Percentiles rank a stretch among this genome's conserved stretches.
These are phyloP conservation scores for Sechiopsis laciniata DNA, from an alignment of 306 rosid genomes.

Conservation along the genomic window DNA sequence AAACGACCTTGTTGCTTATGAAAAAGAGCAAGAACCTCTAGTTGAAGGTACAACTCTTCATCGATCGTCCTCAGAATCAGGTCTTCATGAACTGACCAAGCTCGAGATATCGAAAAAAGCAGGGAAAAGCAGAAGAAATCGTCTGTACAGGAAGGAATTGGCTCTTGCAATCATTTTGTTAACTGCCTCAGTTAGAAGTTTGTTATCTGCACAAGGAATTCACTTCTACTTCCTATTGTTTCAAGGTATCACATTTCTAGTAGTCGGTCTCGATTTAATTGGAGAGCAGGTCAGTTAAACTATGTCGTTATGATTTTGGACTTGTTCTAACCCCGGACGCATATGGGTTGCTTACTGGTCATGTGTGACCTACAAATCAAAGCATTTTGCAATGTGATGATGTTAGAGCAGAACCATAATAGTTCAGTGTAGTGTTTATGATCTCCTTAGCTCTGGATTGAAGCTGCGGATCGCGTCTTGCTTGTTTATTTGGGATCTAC, in stretches of 20 bases:
- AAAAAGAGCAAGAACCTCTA: slow-evolving; percentile 64
- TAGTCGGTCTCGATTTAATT: slow-evolving; percentile 91
- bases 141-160: slow-evolving; percentile 82
- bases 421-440: no score
- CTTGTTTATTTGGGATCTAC: slow-evolving; percentile 4
- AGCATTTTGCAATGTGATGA: no score
- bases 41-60: slow-evolving; percentile 43
- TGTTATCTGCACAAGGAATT: slow-evolving; percentile 94
- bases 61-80: slow-evolving; percentile 81
- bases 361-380: background rate
- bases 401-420: no score
- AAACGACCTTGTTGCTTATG: slow-evolving; percentile 65
- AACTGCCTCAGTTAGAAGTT: slow-evolving; percentile 79
- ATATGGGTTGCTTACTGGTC: slow-evolving; percentile 11
- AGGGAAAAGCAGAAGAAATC: slow-evolving; percentile 60
- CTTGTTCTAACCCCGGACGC: slow-evolving; percentile 19
- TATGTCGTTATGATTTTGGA: slow-evolving; percentile 20
- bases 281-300: slow-evolving; percentile 89
- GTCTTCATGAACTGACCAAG: slow-evolving; percentile 67
- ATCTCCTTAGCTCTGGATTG: background rate
- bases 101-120: slow-evolving; percentile 58
- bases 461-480: background rate
- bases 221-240: slow-evolving; percentile 94
- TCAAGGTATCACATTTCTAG: slow-evolving; percentile 90
- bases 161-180: slow-evolving; percentile 81